phyloP scores from a whole-genome alignment of 768 basidiomycete species.

The Clavaria fumosa region DNA sequence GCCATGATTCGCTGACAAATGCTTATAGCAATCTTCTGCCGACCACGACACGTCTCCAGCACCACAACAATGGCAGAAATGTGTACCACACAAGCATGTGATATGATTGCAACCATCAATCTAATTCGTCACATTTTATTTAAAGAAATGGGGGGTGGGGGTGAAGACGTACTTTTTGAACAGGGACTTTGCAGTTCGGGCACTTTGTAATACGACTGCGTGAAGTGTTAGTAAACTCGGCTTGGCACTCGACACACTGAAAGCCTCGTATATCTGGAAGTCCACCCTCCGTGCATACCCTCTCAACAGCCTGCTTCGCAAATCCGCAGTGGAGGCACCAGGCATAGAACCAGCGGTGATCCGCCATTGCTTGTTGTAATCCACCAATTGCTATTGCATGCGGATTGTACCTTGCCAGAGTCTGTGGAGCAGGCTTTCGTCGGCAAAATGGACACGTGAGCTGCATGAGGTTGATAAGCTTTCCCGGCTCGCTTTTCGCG shows the following conservation, averaged over 20 bases:
- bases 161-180: slow-evolving; percentile 7
- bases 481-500: slow-evolving; percentile 14
- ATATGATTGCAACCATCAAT: slow-evolving; percentile 17
- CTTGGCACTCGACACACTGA: slow-evolving; percentile 11
- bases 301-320: slow-evolving; percentile 13
- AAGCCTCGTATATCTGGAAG: slow-evolving; percentile 10
- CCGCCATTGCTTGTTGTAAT: slow-evolving; percentile 13
- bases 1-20: slow-evolving; percentile 10
- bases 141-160: background rate
- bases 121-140: slow-evolving; percentile 5
- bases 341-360: slow-evolving; percentile 16
- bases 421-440: slow-evolving; percentile 14
- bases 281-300: slow-evolving; percentile 12
- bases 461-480: slow-evolving; percentile 16
- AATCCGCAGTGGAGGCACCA: slow-evolving; percentile 16
- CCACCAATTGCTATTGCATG: slow-evolving; percentile 12
- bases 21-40: slow-evolving; percentile 8
- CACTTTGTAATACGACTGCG: slow-evolving; percentile 1
- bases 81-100: slow-evolving; percentile 12
- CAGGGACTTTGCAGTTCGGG: slow-evolving; percentile 7
- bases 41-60: slow-evolving; percentile 3
- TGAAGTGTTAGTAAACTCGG: no score
- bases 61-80: slow-evolving; percentile 15
- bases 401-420: slow-evolving; percentile 13
- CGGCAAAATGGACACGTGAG: slow-evolving; percentile 17